Percentiles rank a stretch among this genome's conserved stretches.
Evolutionary conservation across 768 basidiomycete genomes (phyloP).

Genomic region (Calocybe gangraenosa): DNA sequence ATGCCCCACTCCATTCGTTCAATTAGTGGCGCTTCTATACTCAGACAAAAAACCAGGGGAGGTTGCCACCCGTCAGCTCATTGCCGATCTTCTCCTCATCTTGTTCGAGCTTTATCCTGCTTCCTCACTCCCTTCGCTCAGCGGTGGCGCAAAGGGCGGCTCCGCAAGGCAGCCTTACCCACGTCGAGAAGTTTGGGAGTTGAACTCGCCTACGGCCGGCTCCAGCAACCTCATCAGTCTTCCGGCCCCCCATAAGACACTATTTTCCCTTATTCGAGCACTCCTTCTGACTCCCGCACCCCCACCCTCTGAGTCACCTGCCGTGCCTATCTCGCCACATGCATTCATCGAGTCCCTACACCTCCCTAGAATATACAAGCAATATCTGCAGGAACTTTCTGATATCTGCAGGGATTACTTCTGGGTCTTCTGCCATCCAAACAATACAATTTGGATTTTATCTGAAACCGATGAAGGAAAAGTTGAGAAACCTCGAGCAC

Average conservation of each 20-base stretch:
- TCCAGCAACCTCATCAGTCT: slow-evolving; percentile 57
- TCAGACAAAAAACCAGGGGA: slow-evolving; percentile 99
- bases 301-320: slow-evolving; percentile 58
- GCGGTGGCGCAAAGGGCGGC: slow-evolving; percentile 20
- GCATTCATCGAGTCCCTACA: slow-evolving; percentile 77
- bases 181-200: slow-evolving; percentile 59
- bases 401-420: slow-evolving; percentile 93
- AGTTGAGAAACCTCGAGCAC: slow-evolving; percentile 89
- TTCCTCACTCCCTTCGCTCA: slow-evolving; percentile 56
- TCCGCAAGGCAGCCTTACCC: slow-evolving; percentile 25
- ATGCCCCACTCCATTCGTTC: slow-evolving; percentile 83
- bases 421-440: slow-evolving; percentile 96
- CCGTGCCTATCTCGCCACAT: slow-evolving; percentile 63
- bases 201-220: slow-evolving; percentile 30
- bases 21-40: slow-evolving; percentile 81
- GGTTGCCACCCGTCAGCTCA: slow-evolving; percentile 82
- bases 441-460: slow-evolving; percentile 88
- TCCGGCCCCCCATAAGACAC: slow-evolving; percentile 65
- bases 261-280: slow-evolving; percentile 72
- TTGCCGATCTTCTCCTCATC: slow-evolving; percentile 81
- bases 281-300: slow-evolving; percentile 73
- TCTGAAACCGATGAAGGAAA: slow-evolving; percentile 77
- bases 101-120: slow-evolving; percentile 87
- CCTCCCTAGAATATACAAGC: slow-evolving; percentile 70
- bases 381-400: slow-evolving; percentile 77